Percentiles rank a stretch among this genome's conserved stretches.
phyloP scores from a whole-genome alignment of 306 rosid genomes.

The Pterocarpus macrocarpus region DNA sequence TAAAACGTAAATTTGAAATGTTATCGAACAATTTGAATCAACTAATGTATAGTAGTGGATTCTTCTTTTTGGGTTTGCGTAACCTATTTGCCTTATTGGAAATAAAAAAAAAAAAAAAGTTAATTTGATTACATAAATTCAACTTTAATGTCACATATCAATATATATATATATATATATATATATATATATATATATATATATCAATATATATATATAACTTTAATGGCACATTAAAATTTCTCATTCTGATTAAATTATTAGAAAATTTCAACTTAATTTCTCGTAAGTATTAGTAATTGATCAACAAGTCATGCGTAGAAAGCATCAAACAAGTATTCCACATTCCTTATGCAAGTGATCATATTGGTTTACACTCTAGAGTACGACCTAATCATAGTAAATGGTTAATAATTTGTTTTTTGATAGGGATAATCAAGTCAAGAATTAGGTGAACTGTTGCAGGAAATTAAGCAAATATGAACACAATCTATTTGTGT shows the following conservation, averaged over 20 bases:
- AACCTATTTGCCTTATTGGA: no score
- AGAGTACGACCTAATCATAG: constrained; percentile 7
- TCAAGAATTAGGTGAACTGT: constrained; percentile 37
- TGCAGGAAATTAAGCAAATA: background rate
- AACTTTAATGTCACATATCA: no score
- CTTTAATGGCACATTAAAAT: no score
- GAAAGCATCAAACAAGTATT: background rate
- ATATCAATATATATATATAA: no score
- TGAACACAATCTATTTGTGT: constrained; percentile 1
- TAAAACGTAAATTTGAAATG: no score
- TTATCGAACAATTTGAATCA: no score
- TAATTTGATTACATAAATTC: no score
- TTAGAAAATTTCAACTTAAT: background rate
- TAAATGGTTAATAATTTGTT: constrained; percentile 14
- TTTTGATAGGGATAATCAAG: constrained; percentile 9
- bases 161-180: no score
- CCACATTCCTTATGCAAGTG: background rate
- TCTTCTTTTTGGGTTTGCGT: no score
- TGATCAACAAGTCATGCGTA: background rate
- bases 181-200: no score
- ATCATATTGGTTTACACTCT: constrained; percentile 31
- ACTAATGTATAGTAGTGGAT: no score
- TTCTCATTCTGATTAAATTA: background rate
- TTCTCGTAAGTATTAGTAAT: background rate
- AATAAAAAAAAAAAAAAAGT: no score